A percentile compares a stretch with the other conserved stretches of the same genome.
Conservation (phyloP, 441 rosid genomes). For the Aleurites moluccanus region DNA sequence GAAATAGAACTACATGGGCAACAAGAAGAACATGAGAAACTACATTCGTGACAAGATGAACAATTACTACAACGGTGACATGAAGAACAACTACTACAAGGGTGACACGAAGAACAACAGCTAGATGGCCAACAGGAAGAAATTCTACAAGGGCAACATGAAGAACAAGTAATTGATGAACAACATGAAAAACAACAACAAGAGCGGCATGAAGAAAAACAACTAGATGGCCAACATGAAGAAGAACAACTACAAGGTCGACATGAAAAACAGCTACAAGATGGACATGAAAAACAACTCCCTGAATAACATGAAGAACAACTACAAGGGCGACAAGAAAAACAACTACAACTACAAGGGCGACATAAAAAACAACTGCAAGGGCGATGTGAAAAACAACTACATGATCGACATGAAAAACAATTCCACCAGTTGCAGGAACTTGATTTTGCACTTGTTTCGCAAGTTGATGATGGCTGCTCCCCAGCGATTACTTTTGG, state of each 20-base stretch:
- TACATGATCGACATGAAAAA: not conserved
- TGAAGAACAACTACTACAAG: not conserved
- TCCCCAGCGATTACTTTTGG: conserved; percentile 13
- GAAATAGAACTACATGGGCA: not conserved
- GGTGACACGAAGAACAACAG: not conserved
- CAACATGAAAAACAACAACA: not conserved
- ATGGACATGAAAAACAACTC: not conserved
- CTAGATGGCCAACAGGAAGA: not conserved
- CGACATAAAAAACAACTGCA: conserved; percentile 17
- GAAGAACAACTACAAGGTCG: not conserved
- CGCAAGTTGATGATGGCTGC: not conserved
- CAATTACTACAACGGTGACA: not conserved
- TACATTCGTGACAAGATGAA: no score
- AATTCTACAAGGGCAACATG: not conserved
- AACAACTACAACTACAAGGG: not conserved
- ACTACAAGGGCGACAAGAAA: not conserved
- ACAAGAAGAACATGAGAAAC: not conserved
- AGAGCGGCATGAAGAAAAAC: not conserved
- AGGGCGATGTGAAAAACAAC: not conserved
- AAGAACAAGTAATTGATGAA: not conserved
- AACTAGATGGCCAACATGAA: not conserved
- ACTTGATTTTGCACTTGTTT: conserved; percentile 1
- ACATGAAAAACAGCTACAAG: conserved; percentile 5
- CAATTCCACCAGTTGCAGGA: conserved; percentile 10
- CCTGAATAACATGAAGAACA: conserved; percentile 12